Evolutionary conservation across 306 rosid genomes (phyloP), one percentile per base, ranked within the genome.

Genomic region (Fagus sylvatica): DNA sequence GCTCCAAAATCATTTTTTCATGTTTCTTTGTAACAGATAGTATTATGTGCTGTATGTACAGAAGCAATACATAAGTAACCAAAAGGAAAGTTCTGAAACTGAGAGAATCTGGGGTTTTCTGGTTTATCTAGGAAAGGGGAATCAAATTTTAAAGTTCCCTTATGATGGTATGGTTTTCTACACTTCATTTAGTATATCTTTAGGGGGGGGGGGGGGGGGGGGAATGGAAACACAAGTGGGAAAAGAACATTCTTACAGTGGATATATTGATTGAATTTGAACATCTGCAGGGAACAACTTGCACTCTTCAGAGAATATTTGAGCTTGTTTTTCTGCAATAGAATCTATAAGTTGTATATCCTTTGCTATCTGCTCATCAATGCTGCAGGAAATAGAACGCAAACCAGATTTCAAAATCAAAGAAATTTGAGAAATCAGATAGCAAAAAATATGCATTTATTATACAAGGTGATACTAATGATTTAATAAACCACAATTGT

Each of bases 211-310:
- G n/a, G n/a, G n/a, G n/a, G n/a, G n/a, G 39, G 53, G 28, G 42
- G 72, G 36, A 12, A 69, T 7, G 22, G 10, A 69, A 42, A 28
- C 54, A 69, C 10, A 79, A 46, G 79, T 55, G 68, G 60, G 74
- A 4, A 30, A 19, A 81, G 71, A 61, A 79, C 43, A 75, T 13
- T 67, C 79, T 88, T 91, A 94, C 98, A 94, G 65, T 54, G 97
- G 96, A 86, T 94, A 94, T 78, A 94, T 94, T 73, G 98, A 92
- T 76, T 94, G 97, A 88, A 94, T 94, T 93, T 94, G 98, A 75
- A 94, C 98, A 86, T 94, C 98, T 9, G 97, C 97, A 51, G 95
- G 98, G 83, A 94, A 94, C 87, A 94, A 91, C 82, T 92, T 94
- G 89, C 97, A 92, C 69, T 94, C 98, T 75, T 94, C 97, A 1